Percentiles rank a stretch among this genome's conserved stretches.
These are phyloP conservation scores for Isoetes taiwanensis DNA, from an alignment of 75 land plant genomes.

Conservation along the genomic window DNA sequence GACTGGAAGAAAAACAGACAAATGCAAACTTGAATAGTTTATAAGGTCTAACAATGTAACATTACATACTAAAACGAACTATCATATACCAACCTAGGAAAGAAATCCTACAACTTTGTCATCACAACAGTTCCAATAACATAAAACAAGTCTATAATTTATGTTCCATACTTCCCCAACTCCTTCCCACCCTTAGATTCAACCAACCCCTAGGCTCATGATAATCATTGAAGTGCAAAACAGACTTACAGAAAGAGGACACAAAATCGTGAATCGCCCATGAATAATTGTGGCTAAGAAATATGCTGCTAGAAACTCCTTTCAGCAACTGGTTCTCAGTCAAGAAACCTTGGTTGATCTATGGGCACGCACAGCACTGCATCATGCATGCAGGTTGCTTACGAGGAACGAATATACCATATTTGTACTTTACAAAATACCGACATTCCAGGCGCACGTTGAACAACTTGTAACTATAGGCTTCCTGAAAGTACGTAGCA, in stretches of 20 bases:
- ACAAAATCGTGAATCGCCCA: slow-evolving; percentile 30
- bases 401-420: neutral
- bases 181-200: neutral
- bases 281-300: slow-evolving; percentile 25
- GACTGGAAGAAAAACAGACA: neutral
- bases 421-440: slow-evolving; percentile 15
- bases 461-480: slow-evolving; percentile 13
- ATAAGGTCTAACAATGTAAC: neutral
- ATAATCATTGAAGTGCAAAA: neutral
- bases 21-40: neutral
- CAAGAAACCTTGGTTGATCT: slow-evolving; percentile 26
- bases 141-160: too few relatives aligned
- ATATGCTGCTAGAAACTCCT: slow-evolving; percentile 18
- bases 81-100: too few relatives aligned
- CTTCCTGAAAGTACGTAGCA: neutral
- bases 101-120: too few relatives aligned
- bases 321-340: slow-evolving; percentile 19
- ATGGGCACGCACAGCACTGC: neutral
- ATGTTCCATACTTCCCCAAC: too few relatives aligned
- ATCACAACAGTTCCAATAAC: too few relatives aligned
- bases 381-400: neutral
- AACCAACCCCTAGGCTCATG: neutral
- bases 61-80: too few relatives aligned
- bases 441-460: slow-evolving; percentile 32
- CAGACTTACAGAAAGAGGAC: slow-evolving; percentile 19